Evolutionary conservation across 1,284 basidiomycete genomes (phyloP).

Genomic region (Xerocomus cyaneibrunnescens): DNA sequence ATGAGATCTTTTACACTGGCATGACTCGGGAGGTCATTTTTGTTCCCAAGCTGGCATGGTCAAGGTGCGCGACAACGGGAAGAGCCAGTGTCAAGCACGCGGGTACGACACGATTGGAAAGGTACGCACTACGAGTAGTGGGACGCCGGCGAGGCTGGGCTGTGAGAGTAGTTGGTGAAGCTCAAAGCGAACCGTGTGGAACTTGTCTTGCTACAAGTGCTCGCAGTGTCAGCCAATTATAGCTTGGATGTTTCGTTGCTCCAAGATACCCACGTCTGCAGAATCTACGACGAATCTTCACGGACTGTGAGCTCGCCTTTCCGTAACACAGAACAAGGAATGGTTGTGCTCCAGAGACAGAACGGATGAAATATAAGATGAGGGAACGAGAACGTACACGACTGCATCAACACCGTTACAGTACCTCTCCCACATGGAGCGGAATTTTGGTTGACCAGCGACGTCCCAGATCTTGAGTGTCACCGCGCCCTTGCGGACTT

Average conservation of each 20-base stretch:
- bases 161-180: conserved; percentile 84
- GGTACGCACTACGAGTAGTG: conserved; percentile 76
- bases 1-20: conserved; percentile 88
- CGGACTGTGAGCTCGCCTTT: conserved; percentile 7
- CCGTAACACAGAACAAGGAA: conserved; percentile 14
- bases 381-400: conserved; percentile 57
- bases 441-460: conserved; percentile 93
- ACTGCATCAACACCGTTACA: conserved; percentile 94
- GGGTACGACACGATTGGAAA: background rate
- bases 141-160: conserved; percentile 74
- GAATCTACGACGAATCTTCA: conserved; percentile 90
- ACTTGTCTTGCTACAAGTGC: conserved; percentile 61
- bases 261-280: conserved; percentile 61
- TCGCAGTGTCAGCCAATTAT: conserved; percentile 8
- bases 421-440: conserved; percentile 94
- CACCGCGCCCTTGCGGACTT: conserved; percentile 85
- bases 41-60: conserved; percentile 79
- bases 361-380: background rate
- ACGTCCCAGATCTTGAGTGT: conserved; percentile 96
- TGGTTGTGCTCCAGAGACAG: background rate
- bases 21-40: conserved; percentile 86
- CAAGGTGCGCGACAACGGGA: background rate
- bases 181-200: conserved; percentile 87
- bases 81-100: too few relatives aligned
- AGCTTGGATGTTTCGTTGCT: background rate